Evolutionary conservation across 495 filamentous ascomycete species (phyloP), one percentile per base, ranked within the genome.

Genomic region (Ramalina peruviana): DNA sequence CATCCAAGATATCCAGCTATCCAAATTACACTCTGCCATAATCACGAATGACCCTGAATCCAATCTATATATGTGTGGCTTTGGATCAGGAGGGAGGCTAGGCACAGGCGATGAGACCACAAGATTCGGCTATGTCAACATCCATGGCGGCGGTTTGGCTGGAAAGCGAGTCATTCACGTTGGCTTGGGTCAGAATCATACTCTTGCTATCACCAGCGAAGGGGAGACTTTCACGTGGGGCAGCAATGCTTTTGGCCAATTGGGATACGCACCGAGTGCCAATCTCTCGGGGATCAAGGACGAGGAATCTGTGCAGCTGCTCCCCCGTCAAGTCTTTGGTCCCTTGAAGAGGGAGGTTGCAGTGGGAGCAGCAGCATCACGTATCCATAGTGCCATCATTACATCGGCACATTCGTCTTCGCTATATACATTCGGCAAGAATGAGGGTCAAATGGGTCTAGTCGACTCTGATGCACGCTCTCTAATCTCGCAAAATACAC

Each of bases 181-280:
- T 40, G 87, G 86, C 1, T 73, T 98, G 1, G 92, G 90, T 4
- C 86, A 90, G 55, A 88, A 95, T 59, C 93, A 97, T 62, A 84
- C 85, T 12, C 71, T 97, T 56, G 93, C 85, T 0, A 69, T 95
- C 16, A 83, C 88, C 15, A 79, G 78, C 46, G 71, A 78, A 43
- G 92, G 93, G 4, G 83, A 88, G 46, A 76, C 93, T 5, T 92
- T 83, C 70, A 88, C 88, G 17, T 97, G 90, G 90, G 92, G 92
- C 16, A 88, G 74, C 58, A 97, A 96, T 60, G 80, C 74, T 23
- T 84, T 75, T 62, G 87, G 82, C 17, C 92, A 97, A 60, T 74
- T 98, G 12, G 92, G 92, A 3, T 95, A 93, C 60, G 68, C 71
- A 33, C 66, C 92, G 53, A 68, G 67, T 55, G 65, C 43, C 4